Evolutionary conservation across 495 filamentous ascomycete genomes (phyloP).

Genomic region (Podospora pseudopauciseta): DNA sequence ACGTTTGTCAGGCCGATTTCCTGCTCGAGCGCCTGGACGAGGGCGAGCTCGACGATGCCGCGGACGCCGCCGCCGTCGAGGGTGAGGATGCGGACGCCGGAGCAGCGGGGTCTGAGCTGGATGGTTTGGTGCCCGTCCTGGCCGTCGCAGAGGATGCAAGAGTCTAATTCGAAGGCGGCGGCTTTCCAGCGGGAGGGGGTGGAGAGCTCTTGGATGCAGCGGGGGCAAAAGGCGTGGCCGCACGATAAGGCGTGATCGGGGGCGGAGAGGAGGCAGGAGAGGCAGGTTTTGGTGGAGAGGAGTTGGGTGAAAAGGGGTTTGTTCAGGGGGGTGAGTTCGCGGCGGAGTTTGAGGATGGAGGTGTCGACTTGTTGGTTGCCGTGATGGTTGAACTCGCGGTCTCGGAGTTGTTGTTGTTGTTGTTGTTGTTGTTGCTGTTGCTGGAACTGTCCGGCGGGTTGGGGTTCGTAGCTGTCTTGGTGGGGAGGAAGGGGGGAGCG

Average conservation of each 20-base stretch:
- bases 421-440: background rate
- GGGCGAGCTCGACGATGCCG: conserved; percentile 6
- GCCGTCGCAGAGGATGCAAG: background rate
- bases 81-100: conserved; percentile 5
- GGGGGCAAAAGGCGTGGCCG: conserved; percentile 7
- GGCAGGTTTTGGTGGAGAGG: conserved; percentile 10
- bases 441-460: background rate
- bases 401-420: background rate
- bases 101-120: conserved; percentile 10
- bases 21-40: background rate
- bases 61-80: conserved; percentile 14
- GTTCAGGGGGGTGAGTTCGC: background rate
- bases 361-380: background rate
- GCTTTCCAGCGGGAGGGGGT: background rate
- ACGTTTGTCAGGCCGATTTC: background rate
- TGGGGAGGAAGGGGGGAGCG: background rate
- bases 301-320: background rate
- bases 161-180: background rate
- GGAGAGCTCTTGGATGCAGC: conserved; percentile 8
- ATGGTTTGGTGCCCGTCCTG: background rate
- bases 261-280: background rate
- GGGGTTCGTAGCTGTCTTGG: background rate
- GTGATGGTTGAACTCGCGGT: no score
- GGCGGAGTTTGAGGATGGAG: background rate
- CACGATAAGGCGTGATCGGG: conserved; percentile 7